Conservation (phyloP, 768 basidiomycete species). For the Porphyrellus cyaneotinctus region DNA sequence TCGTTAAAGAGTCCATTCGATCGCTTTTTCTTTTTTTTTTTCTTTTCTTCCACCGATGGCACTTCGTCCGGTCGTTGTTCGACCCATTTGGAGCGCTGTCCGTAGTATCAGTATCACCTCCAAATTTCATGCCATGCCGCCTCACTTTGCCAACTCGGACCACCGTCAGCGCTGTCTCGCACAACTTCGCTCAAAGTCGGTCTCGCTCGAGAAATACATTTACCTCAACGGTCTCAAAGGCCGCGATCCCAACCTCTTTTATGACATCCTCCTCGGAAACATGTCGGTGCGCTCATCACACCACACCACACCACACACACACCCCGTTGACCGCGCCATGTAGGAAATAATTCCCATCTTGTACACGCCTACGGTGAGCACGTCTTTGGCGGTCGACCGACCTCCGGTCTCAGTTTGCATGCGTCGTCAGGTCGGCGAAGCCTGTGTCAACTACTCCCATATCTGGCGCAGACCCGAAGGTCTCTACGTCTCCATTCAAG, state of each 20-base stretch:
- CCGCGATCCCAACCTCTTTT: conserved; percentile 63
- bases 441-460: conserved; percentile 65
- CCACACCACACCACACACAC: background rate
- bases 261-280: conserved; percentile 56
- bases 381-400: conserved; percentile 7
- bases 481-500: conserved; percentile 57
- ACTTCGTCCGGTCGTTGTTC: background rate
- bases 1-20: background rate
- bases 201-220: conserved; percentile 64
- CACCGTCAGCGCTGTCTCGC: conserved; percentile 53
- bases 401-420: background rate
- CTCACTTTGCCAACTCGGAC: conserved; percentile 45
- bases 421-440: conserved; percentile 52
- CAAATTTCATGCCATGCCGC: conserved; percentile 38
- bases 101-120: background rate
- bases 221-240: conserved; percentile 62
- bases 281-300: conserved; percentile 53
- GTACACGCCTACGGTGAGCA: conserved; percentile 66
- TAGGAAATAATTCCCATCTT: conserved; percentile 62
- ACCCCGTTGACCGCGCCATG: background rate
- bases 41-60: conserved; percentile 2
- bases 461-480: conserved; percentile 65
- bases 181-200: conserved; percentile 54
- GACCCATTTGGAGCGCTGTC: background rate
- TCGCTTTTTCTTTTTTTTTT: background rate